A percentile compares a stretch with the other conserved stretches of the same genome.
Evolutionary conservation across 73 alveolate genomes (phyloP).

Genomic region (Blepharisma stoltei): DNA sequence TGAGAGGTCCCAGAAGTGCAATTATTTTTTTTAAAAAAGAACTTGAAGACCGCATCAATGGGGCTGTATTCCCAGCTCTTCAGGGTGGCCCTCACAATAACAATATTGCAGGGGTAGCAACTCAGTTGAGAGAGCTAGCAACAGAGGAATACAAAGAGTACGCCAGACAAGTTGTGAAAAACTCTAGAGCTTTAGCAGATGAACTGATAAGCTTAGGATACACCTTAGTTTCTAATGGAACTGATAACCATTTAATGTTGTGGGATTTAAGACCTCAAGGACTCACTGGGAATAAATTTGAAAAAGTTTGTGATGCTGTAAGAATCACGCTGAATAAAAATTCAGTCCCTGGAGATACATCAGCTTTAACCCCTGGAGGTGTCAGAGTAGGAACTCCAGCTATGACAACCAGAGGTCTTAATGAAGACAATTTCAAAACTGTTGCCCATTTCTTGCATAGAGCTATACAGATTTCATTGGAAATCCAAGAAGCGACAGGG

Average conservation of each 20-base stretch:
- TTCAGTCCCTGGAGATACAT: slow-evolving; percentile 64
- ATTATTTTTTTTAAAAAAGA: slow-evolving; percentile 79
- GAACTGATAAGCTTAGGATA: slow-evolving; percentile 68
- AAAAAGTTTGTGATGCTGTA: slow-evolving; percentile 69
- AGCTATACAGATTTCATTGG: slow-evolving; percentile 35
- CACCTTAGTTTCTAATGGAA: slow-evolving; percentile 81
- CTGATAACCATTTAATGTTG: slow-evolving; percentile 88
- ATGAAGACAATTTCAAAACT: slow-evolving; percentile 56
- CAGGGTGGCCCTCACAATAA: slow-evolving; percentile 97
- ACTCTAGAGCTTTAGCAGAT: slow-evolving; percentile 74
- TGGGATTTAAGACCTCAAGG: slow-evolving; percentile 67
- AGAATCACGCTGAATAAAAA: slow-evolving; percentile 66
- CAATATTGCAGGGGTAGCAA: slow-evolving; percentile 86
- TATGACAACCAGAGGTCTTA: slow-evolving; percentile 70
- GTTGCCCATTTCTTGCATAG: slow-evolving; percentile 49
- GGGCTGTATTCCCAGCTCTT: slow-evolving; percentile 90
- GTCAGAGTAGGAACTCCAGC: slow-evolving; percentile 86
- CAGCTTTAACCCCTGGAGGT: slow-evolving; percentile 82
- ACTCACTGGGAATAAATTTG: slow-evolving; percentile 71
- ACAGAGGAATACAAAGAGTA: slow-evolving; percentile 80
- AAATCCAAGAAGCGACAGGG: slow-evolving; percentile 43
- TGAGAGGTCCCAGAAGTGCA: slow-evolving; percentile 96
- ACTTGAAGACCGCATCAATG: slow-evolving; percentile 59
- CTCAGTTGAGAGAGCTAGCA: slow-evolving; percentile 71
- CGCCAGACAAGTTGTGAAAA: slow-evolving; percentile 67